Evolutionary conservation across 345 rosid genomes (phyloP).

Genomic region (Schrenkiella parvula): DNA sequence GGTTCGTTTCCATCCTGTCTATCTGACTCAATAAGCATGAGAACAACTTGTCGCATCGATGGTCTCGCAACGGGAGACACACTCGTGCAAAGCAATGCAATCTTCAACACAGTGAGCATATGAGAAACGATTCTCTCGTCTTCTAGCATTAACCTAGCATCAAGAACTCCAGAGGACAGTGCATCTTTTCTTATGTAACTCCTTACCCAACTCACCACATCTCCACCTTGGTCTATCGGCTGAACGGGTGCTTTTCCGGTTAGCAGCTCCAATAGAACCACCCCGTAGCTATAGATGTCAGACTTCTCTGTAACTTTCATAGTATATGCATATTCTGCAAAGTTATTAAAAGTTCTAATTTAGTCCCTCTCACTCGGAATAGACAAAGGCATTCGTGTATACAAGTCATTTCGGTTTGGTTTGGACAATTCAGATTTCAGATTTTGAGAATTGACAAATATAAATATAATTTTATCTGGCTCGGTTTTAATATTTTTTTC

Average conservation of each 20-base stretch:
- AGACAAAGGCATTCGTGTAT: background rate
- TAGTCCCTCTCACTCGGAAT: background rate
- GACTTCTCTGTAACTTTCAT: slow-evolving; percentile 94
- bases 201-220: slow-evolving; percentile 82
- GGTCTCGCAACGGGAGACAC: slow-evolving; percentile 57
- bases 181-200: slow-evolving; percentile 48
- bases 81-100: slow-evolving; percentile 74
- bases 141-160: slow-evolving; percentile 46
- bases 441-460: background rate
- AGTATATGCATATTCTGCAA: slow-evolving; percentile 86
- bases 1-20: slow-evolving; percentile 28
- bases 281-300: slow-evolving; percentile 92
- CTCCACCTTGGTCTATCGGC: slow-evolving; percentile 85
- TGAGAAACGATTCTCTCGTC: slow-evolving; percentile 53
- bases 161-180: slow-evolving; percentile 57
- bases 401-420: background rate
- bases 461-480: background rate
- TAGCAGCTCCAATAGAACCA: slow-evolving; percentile 63
- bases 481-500: background rate
- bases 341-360: slow-evolving; percentile 23
- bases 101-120: slow-evolving; percentile 66
- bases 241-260: slow-evolving; percentile 87
- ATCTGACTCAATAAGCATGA: slow-evolving; percentile 64
- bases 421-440: background rate
- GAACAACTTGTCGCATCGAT: slow-evolving; percentile 70